phyloP scores from a whole-genome alignment of 495 filamentous ascomycete genomes.

The Daldinia childiae region DNA sequence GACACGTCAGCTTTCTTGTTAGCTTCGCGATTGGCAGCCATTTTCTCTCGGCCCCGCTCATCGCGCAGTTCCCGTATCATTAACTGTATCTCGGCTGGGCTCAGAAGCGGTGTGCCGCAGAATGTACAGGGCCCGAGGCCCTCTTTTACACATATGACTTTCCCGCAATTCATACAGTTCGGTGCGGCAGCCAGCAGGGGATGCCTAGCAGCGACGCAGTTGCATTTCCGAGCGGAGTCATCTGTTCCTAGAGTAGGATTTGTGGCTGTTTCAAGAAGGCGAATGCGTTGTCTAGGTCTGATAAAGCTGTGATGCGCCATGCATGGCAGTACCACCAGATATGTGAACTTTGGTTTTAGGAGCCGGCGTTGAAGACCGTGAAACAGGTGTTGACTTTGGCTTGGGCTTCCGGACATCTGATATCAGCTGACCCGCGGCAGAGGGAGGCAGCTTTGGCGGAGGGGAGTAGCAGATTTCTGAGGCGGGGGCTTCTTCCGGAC shows the following conservation, averaged over 20 bases:
- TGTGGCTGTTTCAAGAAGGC: conserved; percentile 87
- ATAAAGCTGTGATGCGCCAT: conserved; percentile 78
- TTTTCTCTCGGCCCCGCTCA: conserved; percentile 85
- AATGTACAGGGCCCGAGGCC: conserved; percentile 96
- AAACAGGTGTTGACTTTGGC: conserved; percentile 63
- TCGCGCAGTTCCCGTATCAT: conserved; percentile 89
- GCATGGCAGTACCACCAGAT: conserved; percentile 77
- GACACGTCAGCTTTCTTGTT: conserved; percentile 73
- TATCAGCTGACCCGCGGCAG: conserved; percentile 76
- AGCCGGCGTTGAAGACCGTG: conserved; percentile 64
- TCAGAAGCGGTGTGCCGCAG: conserved; percentile 78
- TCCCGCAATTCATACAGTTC: conserved; percentile 92
- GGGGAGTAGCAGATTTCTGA: conserved; percentile 49
- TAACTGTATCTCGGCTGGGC: conserved; percentile 72
- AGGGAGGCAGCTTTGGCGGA: conserved; percentile 68
- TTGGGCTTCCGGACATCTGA: conserved; percentile 78
- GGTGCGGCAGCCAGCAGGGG: conserved; percentile 86
- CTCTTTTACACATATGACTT: conserved; percentile 96
- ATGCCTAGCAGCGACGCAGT: conserved; percentile 85
- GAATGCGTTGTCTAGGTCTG: conserved; percentile 92
- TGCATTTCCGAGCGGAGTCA: conserved; percentile 71
- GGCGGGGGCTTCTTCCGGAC: conserved; percentile 51
- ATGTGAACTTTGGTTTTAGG: conserved; percentile 69
- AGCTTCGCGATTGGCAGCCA: conserved; percentile 76
- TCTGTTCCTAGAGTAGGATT: conserved; percentile 73